These are phyloP conservation scores for Macadamia integrifolia DNA, from an alignment of 164 flowering plant genomes.

Conservation along the genomic window DNA sequence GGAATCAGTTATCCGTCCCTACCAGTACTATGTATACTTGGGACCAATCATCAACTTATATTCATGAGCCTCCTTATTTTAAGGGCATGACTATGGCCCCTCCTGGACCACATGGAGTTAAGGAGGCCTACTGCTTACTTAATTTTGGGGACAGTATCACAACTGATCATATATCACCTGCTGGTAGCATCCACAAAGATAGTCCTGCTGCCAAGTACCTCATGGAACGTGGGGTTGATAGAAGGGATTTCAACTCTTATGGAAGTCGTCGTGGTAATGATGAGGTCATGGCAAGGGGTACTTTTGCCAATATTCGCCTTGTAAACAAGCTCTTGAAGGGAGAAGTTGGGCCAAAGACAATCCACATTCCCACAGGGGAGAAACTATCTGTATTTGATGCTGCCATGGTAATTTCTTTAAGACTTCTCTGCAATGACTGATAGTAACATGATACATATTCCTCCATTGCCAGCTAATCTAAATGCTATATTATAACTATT, in stretches of 20 bases:
- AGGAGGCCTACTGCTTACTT: constrained; percentile 65
- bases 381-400: constrained; percentile 59
- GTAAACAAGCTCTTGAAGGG: constrained; percentile 63
- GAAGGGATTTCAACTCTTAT: constrained; percentile 67
- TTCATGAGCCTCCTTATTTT: constrained; percentile 70
- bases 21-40: constrained; percentile 51
- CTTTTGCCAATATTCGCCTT: constrained; percentile 66
- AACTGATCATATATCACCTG: constrained; percentile 82
- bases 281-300: constrained; percentile 70
- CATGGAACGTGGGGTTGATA: constrained; percentile 60
- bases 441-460: neutral
- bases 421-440: too few relatives aligned
- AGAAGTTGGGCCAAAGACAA: constrained; percentile 73
- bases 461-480: too few relatives aligned
- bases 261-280: constrained; percentile 82
- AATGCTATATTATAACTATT: too few relatives aligned
- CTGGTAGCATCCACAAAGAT: constrained; percentile 80
- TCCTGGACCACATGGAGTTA: constrained; percentile 64
- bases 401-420: constrained; percentile 42
- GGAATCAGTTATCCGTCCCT: constrained; percentile 64
- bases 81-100: constrained; percentile 61
- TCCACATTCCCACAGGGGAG: constrained; percentile 64
- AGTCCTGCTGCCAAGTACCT: constrained; percentile 72
- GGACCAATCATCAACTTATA: constrained; percentile 67
- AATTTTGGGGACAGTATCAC: constrained; percentile 76